Evolutionary conservation across 306 rosid genomes (phyloP), one percentile per base, ranked within the genome.

Genomic region (Hippophae gyantsensis): DNA sequence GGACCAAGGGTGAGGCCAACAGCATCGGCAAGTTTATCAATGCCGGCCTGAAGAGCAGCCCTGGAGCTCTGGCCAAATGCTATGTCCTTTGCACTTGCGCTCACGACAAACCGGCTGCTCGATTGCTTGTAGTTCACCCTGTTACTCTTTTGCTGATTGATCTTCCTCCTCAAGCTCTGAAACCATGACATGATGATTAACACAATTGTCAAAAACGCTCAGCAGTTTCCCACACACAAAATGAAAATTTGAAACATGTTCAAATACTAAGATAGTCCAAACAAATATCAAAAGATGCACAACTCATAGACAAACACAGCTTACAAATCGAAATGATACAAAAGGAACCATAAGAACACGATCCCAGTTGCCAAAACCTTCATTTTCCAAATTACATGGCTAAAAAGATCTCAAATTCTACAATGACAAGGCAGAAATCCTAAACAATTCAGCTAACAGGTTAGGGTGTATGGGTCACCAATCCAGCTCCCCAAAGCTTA

Each of bases 1-100:
- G 97, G 97, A 6, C 97, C 97, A 46, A 89, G 95, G 64, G 97
- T 89, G 27, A 89, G 88, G 7, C 82, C 95, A 68, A 89, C 97
- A 10, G 97, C 97, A 48, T 89, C 92, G 5, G 97, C 83, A 10
- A 89, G 97, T 75, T 89, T 86, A 56, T 89, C 95, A 73, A 89
- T 89, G 58, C 97, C 97, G 6, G 88, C 51, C 71, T 89, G 95
- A 43, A 89, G 72, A 0, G 97, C 93, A 0, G 74, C 25, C 56
- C 95, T 87, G 0, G 97, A 86, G n/a, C 52, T 47, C 72, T 89
- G 94, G 73, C 84, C 97, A 48, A 89, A 89, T 12, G 95, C 94
- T 8, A 89, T 89, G 10, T 89, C 97, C 69, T 86, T 89, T 0
- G 95, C 97, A 3, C 61, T 0, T 3, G 95, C 86, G 51, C 57